A percentile compares a stretch with the other conserved stretches of the same genome.
Evolutionary conservation across 495 filamentous ascomycete species (phyloP).

Genomic region (Trichoderma erinaceum): DNA sequence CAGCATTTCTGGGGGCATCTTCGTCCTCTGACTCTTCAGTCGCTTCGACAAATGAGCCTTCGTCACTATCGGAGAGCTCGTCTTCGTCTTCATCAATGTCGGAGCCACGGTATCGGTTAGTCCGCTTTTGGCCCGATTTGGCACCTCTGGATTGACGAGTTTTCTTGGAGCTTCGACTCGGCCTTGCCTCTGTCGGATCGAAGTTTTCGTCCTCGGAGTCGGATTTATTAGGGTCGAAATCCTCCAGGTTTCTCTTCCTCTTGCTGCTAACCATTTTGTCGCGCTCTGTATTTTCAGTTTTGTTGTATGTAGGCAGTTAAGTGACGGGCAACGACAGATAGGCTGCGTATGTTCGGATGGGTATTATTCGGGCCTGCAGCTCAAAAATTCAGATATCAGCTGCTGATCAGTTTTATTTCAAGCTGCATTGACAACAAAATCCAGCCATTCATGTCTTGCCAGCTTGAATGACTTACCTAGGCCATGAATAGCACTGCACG

Average conservation of each 20-base stretch:
- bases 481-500: background rate
- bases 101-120: conserved; percentile 48
- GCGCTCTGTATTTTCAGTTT: background rate
- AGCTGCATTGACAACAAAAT: background rate
- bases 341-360: background rate
- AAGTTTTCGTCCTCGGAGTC: conserved; percentile 82
- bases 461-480: background rate
- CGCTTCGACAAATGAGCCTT: conserved; percentile 55
- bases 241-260: conserved; percentile 57
- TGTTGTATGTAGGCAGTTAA: background rate
- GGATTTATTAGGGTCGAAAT: conserved; percentile 74
- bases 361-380: background rate
- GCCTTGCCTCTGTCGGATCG: conserved; percentile 41
- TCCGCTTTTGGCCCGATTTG: conserved; percentile 32
- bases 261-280: conserved; percentile 49
- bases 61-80: conserved; percentile 48
- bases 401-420: background rate
- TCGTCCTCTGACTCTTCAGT: conserved; percentile 52
- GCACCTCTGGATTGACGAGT: conserved; percentile 26
- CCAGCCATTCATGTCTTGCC: background rate
- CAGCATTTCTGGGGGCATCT: conserved; percentile 56
- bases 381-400: background rate
- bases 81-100: conserved; percentile 68
- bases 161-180: conserved; percentile 39
- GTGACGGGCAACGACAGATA: background rate